phyloP scores from a whole-genome alignment of 202 grass and related monocot genomes.

The Setaria italica region DNA sequence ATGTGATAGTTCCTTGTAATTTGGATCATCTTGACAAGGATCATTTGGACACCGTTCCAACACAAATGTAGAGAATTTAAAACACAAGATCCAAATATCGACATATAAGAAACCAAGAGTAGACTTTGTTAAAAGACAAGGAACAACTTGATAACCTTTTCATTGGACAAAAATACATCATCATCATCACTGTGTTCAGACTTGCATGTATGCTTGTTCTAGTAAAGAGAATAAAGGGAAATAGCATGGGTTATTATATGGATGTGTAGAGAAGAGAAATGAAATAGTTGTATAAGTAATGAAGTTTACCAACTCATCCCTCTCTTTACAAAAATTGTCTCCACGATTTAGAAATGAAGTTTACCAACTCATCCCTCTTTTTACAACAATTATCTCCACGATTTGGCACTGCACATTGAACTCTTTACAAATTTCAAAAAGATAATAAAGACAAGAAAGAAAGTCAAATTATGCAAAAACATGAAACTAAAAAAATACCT shows the following conservation, averaged over 20 bases:
- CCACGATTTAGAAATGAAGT: no score
- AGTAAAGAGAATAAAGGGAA: neutral
- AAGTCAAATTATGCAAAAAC: neutral
- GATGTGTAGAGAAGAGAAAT: no score
- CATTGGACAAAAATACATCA: neutral
- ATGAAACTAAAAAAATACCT: neutral
- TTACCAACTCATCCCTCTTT: neutral
- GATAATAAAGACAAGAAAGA: neutral
- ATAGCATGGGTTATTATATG: neutral
- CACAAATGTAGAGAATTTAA: no score
- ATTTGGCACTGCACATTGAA: neutral
- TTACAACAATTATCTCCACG: neutral
- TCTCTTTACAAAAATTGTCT: accelerated
- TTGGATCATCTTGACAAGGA: neutral
- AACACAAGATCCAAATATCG: no score
- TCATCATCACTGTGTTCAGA: no score
- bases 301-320: neutral
- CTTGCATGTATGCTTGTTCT: neutral
- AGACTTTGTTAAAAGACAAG: no score
- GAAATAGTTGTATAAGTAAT: neutral
- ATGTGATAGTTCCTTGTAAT: neutral
- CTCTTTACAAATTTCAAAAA: neutral
- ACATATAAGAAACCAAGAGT: no score
- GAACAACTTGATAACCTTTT: neutral
- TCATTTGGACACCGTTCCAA: neutral